Base-by-base conservation (phyloP, 192 early-diverging fungal genomes). In the Backusella circina region DNA sequence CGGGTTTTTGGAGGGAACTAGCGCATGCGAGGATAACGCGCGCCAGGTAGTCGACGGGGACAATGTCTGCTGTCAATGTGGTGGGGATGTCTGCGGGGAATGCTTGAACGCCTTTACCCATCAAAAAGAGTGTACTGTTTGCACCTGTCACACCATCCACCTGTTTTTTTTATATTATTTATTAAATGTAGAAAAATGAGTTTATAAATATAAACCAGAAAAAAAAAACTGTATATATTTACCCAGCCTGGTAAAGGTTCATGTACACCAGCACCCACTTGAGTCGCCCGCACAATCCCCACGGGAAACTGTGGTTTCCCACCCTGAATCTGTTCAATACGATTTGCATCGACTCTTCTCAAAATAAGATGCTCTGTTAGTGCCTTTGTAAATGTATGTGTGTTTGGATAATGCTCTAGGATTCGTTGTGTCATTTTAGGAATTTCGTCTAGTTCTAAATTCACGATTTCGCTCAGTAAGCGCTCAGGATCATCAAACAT, bases 351-450 rank as follows among this genome's bases (percentile, higher is more conserved):
- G 3, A 70, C 75, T 31, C 84, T 72, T 18, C 83, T 83, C 32
- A 80, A 65, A 31, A 88, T 82, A 33, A 88, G 41, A 66, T 86
- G 83, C 38, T 88, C 86, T 2, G 84, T 84, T 33, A 88, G 54
- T 12, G 81, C 75, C 54, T 88, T 88, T 16, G 86, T 83, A 68
- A 88, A 88, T 0, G 83, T 83, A 50, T 88, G 83, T 7, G 84
- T 86, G 61, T 84, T 88, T 35, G 86, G 86, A 71, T 88, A 88
- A 26, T 77, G 50, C 3, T 26, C 36, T 10, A 79, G 37, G 23
- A 83, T 76, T 5, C 78, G 75, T 39, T 83, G 82, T 2, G 82
- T 83, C 75, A 79, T 79, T 57, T 82, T 82, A 3, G 81, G 77
- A 54, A 82, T 82, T 32, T 82, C 81, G 61, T 79, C 66, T 39